Evolutionary conservation across 2,329 filamentous ascomycete species (phyloP), one percentile per base, ranked within the genome.

Genomic region (Apiospora marii): DNA sequence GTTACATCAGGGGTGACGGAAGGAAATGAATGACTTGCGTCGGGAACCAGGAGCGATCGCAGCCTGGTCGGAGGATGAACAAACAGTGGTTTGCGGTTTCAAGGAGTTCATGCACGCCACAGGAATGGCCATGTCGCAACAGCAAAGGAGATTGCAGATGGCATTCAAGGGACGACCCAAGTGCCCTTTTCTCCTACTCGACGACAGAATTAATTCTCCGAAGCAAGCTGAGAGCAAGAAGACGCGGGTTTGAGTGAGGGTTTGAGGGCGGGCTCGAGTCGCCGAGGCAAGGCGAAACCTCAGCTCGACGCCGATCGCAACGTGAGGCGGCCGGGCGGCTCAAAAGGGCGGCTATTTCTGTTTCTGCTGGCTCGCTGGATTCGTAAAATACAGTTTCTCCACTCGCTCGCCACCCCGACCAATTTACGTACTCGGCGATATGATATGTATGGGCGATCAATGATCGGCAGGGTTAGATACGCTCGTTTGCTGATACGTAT

Each of bases 81-180:
- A 22, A 64, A 64, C 58, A 64, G 58, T 41, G 34, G 30, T 41
- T 64, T 64, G 58, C 13, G 30, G 58, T 64, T 64, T 64, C 58
- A 64, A 41, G 58, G 58, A 64, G 58, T 64, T 64, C 19, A 64
- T 64, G 58, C 58, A 41, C 34, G 30, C 41, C 58, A 64, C 58
- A 19, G 58, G 22, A 41, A 64, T 37, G 19, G 34, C 53, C 34
- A 64, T 64, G 58, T 64, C 41, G 58, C 34, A 41, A 19, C 13
- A 30, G 12, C 12, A 30, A n/a, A n/a, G 34, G 58, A 41, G 34
- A 64, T 64, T 64, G 58, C 58, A n/a, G 58, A 64, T 64, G 34
- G 34, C 34, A 64, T 64, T 37, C 58, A 13, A 41, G 19, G 34
- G 19, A 41, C 58, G 34, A 24, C n/a, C 34, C 10, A n/a, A 19